phyloP scores from a whole-genome alignment of 192 early-diverging fungal genomes.

The Backusella circina region DNA sequence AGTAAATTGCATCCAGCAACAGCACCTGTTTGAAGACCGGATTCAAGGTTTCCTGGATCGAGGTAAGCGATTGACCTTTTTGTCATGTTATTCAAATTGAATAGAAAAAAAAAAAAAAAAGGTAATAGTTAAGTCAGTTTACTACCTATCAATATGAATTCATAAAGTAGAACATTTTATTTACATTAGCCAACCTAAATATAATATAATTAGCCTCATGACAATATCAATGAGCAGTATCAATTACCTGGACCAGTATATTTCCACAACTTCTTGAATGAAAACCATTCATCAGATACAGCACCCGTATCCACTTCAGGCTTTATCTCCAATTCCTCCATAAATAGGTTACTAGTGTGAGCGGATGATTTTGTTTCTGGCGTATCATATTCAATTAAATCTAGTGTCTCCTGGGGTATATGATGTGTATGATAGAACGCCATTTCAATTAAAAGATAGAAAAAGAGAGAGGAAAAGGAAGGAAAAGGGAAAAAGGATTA shows the following conservation, averaged over 20 bases:
- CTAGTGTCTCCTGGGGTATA: not conserved
- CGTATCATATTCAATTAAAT: constrained; percentile 4
- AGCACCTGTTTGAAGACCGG: constrained; percentile 67
- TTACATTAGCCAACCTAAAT: constrained; percentile 10
- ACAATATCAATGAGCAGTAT: not conserved
- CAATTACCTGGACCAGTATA: constrained; percentile 62
- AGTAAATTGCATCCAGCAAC: constrained; percentile 63
- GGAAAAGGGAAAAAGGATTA: not conserved
- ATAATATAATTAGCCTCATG: not conserved
- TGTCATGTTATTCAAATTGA: too few species aligned
- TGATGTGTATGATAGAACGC: not conserved
- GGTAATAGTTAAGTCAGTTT: too few species aligned
- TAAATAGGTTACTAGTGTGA: not conserved
- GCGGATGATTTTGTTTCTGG: not conserved
- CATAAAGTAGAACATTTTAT: too few species aligned
- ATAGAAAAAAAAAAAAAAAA: not conserved
- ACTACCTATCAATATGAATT: too few species aligned
- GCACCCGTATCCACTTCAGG: constrained; percentile 11
- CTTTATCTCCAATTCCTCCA: constrained; percentile 11
- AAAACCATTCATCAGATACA: constrained; percentile 39
- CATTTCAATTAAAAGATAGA: not conserved
- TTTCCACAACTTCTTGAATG: constrained; percentile 58
- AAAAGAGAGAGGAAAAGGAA: not conserved
- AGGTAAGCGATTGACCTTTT: constrained; percentile 61
- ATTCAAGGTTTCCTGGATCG: constrained; percentile 68